Conservation (phyloP, 176 grass and related monocot species). For the Pharus latifolius region DNA sequence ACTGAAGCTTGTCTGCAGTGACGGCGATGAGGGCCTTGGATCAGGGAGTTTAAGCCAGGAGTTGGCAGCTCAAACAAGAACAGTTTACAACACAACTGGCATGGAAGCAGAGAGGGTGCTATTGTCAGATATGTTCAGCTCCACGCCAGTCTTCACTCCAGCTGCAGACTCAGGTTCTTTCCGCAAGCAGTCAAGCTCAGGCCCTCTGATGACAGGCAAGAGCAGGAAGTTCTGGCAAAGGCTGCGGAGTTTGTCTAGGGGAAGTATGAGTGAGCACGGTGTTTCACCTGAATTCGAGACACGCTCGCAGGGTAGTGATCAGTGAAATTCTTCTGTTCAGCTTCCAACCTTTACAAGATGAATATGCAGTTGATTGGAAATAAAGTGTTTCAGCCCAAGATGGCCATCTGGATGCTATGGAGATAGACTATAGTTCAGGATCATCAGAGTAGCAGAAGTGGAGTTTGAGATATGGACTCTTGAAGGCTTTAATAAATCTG, state of each 20-base stretch:
- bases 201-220: conserved; percentile 54
- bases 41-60: conserved; percentile 59
- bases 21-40: conserved; percentile 46
- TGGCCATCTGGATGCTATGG: no score
- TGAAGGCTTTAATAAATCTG: neutral
- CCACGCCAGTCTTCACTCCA: conserved; percentile 40
- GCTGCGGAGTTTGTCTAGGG: conserved; percentile 49
- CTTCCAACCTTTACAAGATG: neutral
- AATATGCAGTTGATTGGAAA: conserved; percentile 12
- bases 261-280: conserved; percentile 84
- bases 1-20: conserved; percentile 79
- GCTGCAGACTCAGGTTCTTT: conserved; percentile 46
- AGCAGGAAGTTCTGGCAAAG: conserved; percentile 78
- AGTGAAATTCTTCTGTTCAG: conserved; percentile 5
- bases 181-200: conserved; percentile 65
- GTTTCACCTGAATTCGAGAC: conserved; percentile 50
- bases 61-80: conserved; percentile 15
- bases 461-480: neutral
- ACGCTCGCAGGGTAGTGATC: conserved; percentile 27
- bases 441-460: conserved; percentile 5
- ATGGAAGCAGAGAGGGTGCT: conserved; percentile 81
- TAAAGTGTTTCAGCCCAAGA: neutral
- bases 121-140: conserved; percentile 62
- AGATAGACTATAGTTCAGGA: conserved; percentile 3
- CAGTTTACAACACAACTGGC: conserved; percentile 26